Evolutionary conservation across 306 rosid genomes (phyloP), one percentile per base, ranked within the genome.

Genomic region (Purshia tridentata): DNA sequence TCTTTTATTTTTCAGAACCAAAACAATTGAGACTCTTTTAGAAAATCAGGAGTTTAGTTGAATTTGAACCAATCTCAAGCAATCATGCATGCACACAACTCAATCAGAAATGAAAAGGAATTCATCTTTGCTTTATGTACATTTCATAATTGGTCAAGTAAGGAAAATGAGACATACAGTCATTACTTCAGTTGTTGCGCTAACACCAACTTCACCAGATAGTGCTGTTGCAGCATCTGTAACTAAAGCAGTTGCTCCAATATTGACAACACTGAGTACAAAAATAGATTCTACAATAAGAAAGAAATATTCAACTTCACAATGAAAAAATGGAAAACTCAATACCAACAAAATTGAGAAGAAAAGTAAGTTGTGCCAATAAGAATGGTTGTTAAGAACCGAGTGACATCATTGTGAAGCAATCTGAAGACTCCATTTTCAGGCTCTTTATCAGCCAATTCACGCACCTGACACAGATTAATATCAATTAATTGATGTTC

Each of bases 151-250:
- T 67, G 68, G 52, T 63, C 59, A 74, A 51, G 67, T 16, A 44
- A 65, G 75, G n/a, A 74, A 73, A 80, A 62, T 59, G 53, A 75
- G 52, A 82, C 97, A 83, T 90, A 95, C 98, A 52, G 99, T 95
- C 99, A 95, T 95, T 81, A 92, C 93, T 87, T 98, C 99, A 59
- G 99, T 95, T 68, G 98, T 98, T 56, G 99, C 99, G n/a, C 92
- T 91, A 65, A 95, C 84, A 79, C 99, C 99, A 69, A 97, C 98
- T 88, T 95, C 98, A 45, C 99, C 99, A 83, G 92, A 95, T 64
- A 82, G 78, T 72, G 99, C 89, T 49, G 99, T 95, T 71, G 98
- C 97, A 44, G 99, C 98, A 4, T 95, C 89, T 12, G 99, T 92
- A 67, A 92, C 97, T 62, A 92, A 83, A 69, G 99, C 99, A 76